Percentiles rank a stretch among this genome's conserved stretches.
These are phyloP conservation scores for Chaetomium sp. DNA, from an alignment of 2,329 filamentous ascomycete genomes.

Conservation along the genomic window DNA sequence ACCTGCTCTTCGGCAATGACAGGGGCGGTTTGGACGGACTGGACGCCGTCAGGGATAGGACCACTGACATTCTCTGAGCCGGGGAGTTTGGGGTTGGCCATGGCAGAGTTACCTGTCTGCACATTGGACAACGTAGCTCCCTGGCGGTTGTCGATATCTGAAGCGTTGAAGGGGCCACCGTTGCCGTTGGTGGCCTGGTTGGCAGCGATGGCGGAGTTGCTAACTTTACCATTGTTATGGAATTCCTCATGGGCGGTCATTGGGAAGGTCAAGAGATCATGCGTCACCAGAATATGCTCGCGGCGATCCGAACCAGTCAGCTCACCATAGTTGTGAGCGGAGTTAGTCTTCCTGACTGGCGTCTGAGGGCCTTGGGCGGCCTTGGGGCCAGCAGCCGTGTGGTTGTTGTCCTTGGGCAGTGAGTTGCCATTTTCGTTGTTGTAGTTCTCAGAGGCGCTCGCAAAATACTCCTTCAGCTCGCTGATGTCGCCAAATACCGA, in stretches of 20 bases:
- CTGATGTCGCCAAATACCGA: conserved; percentile 16
- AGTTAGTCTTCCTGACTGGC: background rate
- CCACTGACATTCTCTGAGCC: background rate
- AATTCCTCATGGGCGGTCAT: conserved; percentile 7
- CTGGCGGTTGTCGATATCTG: background rate
- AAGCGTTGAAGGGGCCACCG: background rate
- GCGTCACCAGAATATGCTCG: background rate
- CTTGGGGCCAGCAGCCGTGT: background rate
- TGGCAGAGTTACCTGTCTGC: background rate
- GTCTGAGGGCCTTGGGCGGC: background rate
- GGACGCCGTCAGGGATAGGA: too few relatives aligned
- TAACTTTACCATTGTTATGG: background rate
- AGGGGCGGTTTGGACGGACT: background rate
- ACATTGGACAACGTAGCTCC: background rate
- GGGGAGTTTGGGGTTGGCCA: conserved; percentile 10
- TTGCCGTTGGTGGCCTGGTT: background rate
- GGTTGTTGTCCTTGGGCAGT: background rate
- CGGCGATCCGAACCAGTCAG: background rate
- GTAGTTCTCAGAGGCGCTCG: background rate
- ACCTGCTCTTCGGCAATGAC: background rate
- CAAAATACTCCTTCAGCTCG: conserved; percentile 4
- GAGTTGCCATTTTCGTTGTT: background rate
- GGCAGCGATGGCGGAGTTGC: background rate
- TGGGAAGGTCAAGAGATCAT: background rate
- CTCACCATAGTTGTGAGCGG: background rate